Conservation (phyloP, 2,329 filamentous ascomycete genomes). For the Thielaviopsis euricoi region DNA sequence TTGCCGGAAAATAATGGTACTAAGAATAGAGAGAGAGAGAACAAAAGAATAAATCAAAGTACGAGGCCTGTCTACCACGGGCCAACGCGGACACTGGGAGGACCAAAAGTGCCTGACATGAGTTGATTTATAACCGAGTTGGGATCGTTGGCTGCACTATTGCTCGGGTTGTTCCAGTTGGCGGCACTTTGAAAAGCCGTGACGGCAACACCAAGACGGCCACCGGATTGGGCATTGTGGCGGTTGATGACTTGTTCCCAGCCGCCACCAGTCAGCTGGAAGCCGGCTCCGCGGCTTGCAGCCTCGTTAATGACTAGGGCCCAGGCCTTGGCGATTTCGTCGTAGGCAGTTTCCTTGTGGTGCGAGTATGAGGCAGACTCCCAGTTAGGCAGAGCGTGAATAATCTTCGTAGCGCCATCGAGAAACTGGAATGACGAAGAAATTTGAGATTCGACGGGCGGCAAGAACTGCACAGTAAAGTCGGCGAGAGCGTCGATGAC, state of each 20-base stretch:
- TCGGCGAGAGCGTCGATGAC: constrained; percentile 82
- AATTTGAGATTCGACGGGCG: constrained; percentile 75
- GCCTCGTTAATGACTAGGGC: constrained; percentile 79
- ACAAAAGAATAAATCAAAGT: too few relatives aligned
- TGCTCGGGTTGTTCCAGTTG: constrained; percentile 39
- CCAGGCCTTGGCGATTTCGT: constrained; percentile 91
- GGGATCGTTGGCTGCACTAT: constrained; percentile 20
- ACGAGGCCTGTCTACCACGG: constrained; percentile 31
- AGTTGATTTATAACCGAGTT: constrained; percentile 46
- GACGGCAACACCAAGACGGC: constrained; percentile 65
- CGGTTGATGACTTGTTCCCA: constrained; percentile 82
- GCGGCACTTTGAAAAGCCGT: constrained; percentile 58
- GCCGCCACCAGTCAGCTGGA: constrained; percentile 71
- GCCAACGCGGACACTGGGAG: constrained; percentile 41
- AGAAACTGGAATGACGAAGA: constrained; percentile 72
- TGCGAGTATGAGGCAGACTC: constrained; percentile 75
- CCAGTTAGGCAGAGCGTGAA: constrained; percentile 84
- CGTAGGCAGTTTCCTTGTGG: constrained; percentile 89
- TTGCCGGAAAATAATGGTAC: too few relatives aligned
- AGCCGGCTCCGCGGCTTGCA: constrained; percentile 77
- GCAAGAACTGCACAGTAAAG: constrained; percentile 89
- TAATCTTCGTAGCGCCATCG: constrained; percentile 75
- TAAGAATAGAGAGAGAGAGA: too few relatives aligned
- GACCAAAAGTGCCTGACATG: constrained; percentile 41
- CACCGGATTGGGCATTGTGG: constrained; percentile 76